Percentiles rank a stretch among this genome's conserved stretches.
phyloP scores from a whole-genome alignment of 306 rosid species.

The Sicyos edulis region DNA sequence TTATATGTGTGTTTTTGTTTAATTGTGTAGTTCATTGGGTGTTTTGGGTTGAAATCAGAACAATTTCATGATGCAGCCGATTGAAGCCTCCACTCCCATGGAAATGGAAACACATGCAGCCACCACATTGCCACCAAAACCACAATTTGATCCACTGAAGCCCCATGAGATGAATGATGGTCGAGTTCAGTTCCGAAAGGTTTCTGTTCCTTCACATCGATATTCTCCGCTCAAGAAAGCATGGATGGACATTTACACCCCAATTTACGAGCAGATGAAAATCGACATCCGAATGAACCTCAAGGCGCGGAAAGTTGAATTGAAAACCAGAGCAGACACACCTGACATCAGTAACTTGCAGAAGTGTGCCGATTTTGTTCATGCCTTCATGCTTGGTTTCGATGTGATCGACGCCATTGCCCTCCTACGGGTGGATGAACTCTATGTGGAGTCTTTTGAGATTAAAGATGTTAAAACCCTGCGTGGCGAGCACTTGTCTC shows the following conservation, averaged over 20 bases:
- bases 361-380: conserved; percentile 84
- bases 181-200: conserved; percentile 66
- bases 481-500: conserved; percentile 75
- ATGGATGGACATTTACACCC: conserved; percentile 82
- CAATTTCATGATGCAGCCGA: conserved; percentile 46
- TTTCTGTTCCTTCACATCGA: conserved; percentile 77
- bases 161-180: conserved; percentile 88
- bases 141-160: conserved; percentile 61
- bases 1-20: background rate
- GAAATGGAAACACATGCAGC: conserved; percentile 43
- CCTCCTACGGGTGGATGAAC: conserved; percentile 74
- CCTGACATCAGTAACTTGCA: conserved; percentile 76
- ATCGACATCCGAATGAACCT: conserved; percentile 76
- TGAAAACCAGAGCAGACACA: conserved; percentile 69
- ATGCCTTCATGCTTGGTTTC: conserved; percentile 82
- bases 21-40: background rate
- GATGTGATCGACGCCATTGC: conserved; percentile 82
- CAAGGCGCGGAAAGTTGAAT: conserved; percentile 75
- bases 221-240: conserved; percentile 75
- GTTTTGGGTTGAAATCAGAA: background rate
- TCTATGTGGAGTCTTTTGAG: conserved; percentile 84
- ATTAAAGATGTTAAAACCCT: conserved; percentile 85
- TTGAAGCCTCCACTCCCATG: conserved; percentile 40
- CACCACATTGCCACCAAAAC: conserved; percentile 52
- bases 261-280: conserved; percentile 76